phyloP scores from a whole-genome alignment of 371 early-diverging fungal genomes.

The Actinomortierella ambigua region DNA sequence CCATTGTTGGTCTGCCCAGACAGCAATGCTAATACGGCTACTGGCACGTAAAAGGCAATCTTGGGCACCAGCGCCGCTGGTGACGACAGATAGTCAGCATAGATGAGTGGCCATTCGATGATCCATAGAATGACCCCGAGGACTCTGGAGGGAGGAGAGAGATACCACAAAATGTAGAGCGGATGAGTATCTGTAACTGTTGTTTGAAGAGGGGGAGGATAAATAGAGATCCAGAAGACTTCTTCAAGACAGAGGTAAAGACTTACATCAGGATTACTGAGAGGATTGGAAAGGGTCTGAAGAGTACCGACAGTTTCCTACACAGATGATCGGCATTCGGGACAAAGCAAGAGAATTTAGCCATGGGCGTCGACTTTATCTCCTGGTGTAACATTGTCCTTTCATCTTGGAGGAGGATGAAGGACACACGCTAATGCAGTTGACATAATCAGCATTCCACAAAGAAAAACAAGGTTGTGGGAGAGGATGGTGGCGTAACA shows the following conservation, averaged over 20 bases:
- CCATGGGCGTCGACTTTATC: neutral
- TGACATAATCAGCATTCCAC: too few species aligned
- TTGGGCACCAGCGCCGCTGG: conserved; percentile 19
- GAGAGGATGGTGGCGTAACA: too few species aligned
- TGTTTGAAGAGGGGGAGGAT: neutral
- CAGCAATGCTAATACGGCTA: conserved; percentile 24
- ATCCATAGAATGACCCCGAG: conserved; percentile 24
- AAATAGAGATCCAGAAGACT: neutral
- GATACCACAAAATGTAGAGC: neutral
- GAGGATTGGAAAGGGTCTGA: conserved; percentile 21
- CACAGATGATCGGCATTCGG: too few species aligned
- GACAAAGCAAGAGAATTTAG: neutral
- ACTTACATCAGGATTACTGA: conserved; percentile 35
- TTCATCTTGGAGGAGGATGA: too few species aligned
- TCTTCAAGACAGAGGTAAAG: neutral
- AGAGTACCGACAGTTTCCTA: conserved; percentile 31
- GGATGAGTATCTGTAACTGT: neutral
- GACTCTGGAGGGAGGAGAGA: conserved; percentile 7
- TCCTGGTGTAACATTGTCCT: neutral
- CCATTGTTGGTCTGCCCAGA: conserved; percentile 36
- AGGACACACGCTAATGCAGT: too few species aligned
- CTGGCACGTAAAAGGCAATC: conserved; percentile 33
- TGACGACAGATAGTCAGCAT: conserved; percentile 19
- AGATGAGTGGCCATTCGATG: conserved; percentile 33
- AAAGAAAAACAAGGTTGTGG: too few species aligned